phyloP scores from a whole-genome alignment of 352 stramenopile species.

The Globisporangium paddicum region DNA sequence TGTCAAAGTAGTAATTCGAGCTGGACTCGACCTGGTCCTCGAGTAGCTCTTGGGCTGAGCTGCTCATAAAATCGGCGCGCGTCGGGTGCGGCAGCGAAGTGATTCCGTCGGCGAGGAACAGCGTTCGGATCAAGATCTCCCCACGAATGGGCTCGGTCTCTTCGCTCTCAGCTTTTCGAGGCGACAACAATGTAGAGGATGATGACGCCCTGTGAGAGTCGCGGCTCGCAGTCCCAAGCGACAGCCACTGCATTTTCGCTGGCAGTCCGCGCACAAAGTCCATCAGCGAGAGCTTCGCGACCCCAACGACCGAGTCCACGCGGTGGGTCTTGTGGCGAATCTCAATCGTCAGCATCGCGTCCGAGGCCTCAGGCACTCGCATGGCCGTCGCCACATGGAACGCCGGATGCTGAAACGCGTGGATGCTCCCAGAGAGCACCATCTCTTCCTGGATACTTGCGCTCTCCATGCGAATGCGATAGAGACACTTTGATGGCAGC shows the following conservation, averaged over 20 bases:
- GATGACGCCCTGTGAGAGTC: not conserved
- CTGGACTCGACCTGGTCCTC: slow-evolving; percentile 8
- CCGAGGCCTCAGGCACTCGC: slow-evolving; percentile 38
- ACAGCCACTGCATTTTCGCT: slow-evolving; percentile 56
- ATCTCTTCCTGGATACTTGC: slow-evolving; percentile 46
- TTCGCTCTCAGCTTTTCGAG: not conserved
- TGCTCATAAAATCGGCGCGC: slow-evolving; percentile 21
- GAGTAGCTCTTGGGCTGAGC: slow-evolving; percentile 40
- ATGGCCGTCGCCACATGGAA: slow-evolving; percentile 36
- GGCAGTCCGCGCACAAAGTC: slow-evolving; percentile 56
- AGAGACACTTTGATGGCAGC: slow-evolving; percentile 20
- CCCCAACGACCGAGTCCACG: slow-evolving; percentile 26
- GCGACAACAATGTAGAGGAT: not conserved
- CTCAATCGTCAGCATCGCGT: slow-evolving; percentile 38
- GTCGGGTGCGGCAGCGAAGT: slow-evolving; percentile 38
- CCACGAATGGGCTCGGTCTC: slow-evolving; percentile 24
- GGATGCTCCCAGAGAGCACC: slow-evolving; percentile 32
- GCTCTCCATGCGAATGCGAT: slow-evolving; percentile 36
- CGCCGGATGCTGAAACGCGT: slow-evolving; percentile 40
- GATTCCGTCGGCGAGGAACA: slow-evolving; percentile 59
- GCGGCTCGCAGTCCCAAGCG: slow-evolving; percentile 18
- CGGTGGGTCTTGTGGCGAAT: slow-evolving; percentile 35
- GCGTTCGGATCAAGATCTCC: slow-evolving; percentile 40
- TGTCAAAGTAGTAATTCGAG: slow-evolving; percentile 3
- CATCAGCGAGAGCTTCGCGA: slow-evolving; percentile 29